phyloP scores from a whole-genome alignment of 805 yeast species.

The Kodamaea neixiangensis region DNA sequence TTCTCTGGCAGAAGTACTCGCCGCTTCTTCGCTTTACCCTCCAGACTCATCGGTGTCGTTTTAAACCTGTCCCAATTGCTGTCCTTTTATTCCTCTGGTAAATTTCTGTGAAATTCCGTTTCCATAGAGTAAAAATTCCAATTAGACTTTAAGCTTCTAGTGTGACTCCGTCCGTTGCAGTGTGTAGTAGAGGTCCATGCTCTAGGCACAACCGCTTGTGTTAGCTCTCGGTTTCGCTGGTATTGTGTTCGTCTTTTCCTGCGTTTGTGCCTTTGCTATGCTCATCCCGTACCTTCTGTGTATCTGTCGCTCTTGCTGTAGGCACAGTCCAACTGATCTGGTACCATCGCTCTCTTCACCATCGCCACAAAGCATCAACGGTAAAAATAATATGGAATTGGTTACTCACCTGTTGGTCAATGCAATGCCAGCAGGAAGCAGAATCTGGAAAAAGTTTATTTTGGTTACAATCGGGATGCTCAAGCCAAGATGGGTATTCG shows the following conservation, averaged over 20 bases:
- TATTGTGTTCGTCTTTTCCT: not conserved
- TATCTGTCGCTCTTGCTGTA: not conserved
- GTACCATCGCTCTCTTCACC: not conserved
- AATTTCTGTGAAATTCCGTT: constrained; percentile 2
- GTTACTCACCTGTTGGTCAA: not conserved
- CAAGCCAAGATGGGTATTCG: constrained; percentile 2
- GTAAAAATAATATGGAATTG: constrained; percentile 1
- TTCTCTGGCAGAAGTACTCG: constrained; percentile 17
- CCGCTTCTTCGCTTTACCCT: constrained; percentile 10
- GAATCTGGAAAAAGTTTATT: not conserved
- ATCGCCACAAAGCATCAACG: not conserved
- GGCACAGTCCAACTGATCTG: not conserved
- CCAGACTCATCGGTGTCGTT: constrained; percentile 2
- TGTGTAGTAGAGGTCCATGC: not conserved
- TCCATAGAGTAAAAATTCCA: not conserved
- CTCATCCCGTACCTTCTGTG: not conserved
- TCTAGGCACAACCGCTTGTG: constrained; percentile 3
- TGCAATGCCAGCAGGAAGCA: not conserved
- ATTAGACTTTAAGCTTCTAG: constrained; percentile 3
- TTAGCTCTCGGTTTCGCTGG: not conserved
- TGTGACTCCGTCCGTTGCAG: constrained; percentile 5
- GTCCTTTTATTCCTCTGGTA: constrained; percentile 1
- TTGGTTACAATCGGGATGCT: constrained; percentile 2
- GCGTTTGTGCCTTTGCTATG: not conserved
- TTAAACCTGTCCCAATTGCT: constrained; percentile 2